A percentile compares a stretch with the other conserved stretches of the same genome.
These are phyloP conservation scores for Puccinia horiana DNA, from an alignment of 1,284 basidiomycete species.

Conservation along the genomic window DNA sequence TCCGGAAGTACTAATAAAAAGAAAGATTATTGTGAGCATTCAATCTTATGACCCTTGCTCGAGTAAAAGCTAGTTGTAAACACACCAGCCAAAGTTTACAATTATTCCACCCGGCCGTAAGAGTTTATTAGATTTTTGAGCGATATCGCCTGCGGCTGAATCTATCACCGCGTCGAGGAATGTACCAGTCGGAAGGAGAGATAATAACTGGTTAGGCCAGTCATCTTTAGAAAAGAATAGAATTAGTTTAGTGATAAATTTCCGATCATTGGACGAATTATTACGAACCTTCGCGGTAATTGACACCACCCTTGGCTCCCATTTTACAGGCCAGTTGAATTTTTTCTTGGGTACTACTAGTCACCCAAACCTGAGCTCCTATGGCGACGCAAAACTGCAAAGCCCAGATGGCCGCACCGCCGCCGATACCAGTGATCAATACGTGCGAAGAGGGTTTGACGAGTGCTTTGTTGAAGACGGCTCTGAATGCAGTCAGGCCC, in stretches of 20 bases:
- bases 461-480: slow-evolving; percentile 19
- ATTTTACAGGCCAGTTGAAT: slow-evolving; percentile 8
- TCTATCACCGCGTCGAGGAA: slow-evolving; percentile 40
- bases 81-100: slow-evolving; percentile 45
- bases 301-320: slow-evolving; percentile 44
- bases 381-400: slow-evolving; percentile 38
- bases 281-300: slow-evolving; percentile 30
- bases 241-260: background rate
- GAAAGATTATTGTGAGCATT: background rate
- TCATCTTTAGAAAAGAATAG: background rate
- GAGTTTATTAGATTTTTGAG: slow-evolving; percentile 20
- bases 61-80: background rate
- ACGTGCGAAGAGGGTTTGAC: slow-evolving; percentile 5
- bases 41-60: background rate
- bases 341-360: slow-evolving; percentile 35
- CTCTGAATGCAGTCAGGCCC: slow-evolving; percentile 37
- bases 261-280: no score
- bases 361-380: slow-evolving; percentile 44
- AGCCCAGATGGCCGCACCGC: slow-evolving; percentile 33
- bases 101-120: slow-evolving; percentile 29
- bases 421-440: slow-evolving; percentile 40
- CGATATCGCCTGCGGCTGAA: slow-evolving; percentile 40
- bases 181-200: slow-evolving; percentile 13
- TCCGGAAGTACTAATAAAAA: slow-evolving; percentile 10
- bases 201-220: slow-evolving; percentile 13